Conservation (phyloP, 352 stramenopile genomes). For the Globisporangium paroecandrum region DNA sequence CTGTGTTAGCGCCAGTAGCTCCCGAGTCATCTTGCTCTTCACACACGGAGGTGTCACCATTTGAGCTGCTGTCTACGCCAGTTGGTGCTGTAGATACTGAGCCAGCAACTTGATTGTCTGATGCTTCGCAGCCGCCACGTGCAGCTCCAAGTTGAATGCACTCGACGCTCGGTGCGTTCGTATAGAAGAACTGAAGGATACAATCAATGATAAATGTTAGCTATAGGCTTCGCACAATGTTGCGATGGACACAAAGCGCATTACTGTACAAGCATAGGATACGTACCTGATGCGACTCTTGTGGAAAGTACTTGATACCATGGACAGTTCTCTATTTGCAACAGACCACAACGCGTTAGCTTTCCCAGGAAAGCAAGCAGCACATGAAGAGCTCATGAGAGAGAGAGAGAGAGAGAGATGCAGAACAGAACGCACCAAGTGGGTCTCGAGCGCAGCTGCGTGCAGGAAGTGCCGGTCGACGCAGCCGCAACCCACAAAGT, state of each 20-base stretch:
- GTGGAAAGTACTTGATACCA: slow-evolving; percentile 6
- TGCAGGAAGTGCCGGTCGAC: slow-evolving; percentile 38
- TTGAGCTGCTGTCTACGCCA: not conserved
- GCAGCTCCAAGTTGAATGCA: slow-evolving; percentile 1
- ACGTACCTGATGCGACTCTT: slow-evolving; percentile 12
- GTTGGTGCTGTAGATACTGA: not conserved
- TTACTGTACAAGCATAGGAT: no score
- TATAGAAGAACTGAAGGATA: slow-evolving; percentile 26
- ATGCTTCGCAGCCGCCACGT: not conserved
- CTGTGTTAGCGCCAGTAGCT: not conserved
- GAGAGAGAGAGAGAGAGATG: not conserved
- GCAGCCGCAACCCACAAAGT: slow-evolving; percentile 34
- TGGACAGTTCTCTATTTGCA: slow-evolving; percentile 9
- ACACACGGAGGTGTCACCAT: not conserved
- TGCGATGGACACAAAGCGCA: no score
- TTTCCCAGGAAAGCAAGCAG: not conserved
- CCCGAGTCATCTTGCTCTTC: not conserved
- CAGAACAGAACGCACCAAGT: slow-evolving; percentile 33
- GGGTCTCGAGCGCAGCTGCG: slow-evolving; percentile 25
- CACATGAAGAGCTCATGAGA: not conserved
- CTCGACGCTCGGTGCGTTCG: slow-evolving; percentile 17
- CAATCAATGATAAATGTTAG: no score
- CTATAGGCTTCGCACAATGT: no score
- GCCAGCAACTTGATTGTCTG: not conserved
- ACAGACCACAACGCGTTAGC: not conserved